A percentile compares a stretch with the other conserved stretches of the same genome.
These are phyloP conservation scores for Mrakia frigida DNA, from an alignment of 768 basidiomycete species.

Conservation along the genomic window DNA sequence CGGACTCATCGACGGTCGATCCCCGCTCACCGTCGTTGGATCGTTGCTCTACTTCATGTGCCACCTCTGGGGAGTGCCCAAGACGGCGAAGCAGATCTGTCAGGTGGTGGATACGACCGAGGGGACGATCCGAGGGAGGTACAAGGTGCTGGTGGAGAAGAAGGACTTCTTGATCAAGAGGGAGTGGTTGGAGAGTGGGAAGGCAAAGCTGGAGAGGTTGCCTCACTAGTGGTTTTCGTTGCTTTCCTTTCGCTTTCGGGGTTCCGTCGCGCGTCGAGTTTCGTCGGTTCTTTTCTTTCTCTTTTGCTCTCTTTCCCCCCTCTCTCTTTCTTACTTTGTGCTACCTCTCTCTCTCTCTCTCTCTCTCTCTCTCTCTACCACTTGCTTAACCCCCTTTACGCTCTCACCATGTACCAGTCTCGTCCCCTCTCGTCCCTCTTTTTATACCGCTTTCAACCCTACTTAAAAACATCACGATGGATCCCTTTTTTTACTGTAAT, in stretches of 20 bases:
- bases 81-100: slow-evolving; percentile 78
- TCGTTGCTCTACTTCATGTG: slow-evolving; percentile 93
- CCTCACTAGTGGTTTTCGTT: slow-evolving; percentile 24
- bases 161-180: slow-evolving; percentile 75
- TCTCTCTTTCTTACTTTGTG: background rate
- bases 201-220: slow-evolving; percentile 37
- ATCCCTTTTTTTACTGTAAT: no score
- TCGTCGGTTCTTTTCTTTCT: background rate
- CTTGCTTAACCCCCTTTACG: no score
- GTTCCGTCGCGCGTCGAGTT: background rate
- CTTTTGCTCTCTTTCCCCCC: background rate
- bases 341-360: no score
- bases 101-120: slow-evolving; percentile 90
- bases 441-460: no score
- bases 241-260: no score
- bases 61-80: slow-evolving; percentile 66
- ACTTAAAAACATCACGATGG: no score
- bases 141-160: slow-evolving; percentile 67
- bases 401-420: no score
- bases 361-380: no score
- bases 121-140: slow-evolving; percentile 79
- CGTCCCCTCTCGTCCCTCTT: no score
- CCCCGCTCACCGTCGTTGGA: slow-evolving; percentile 96
- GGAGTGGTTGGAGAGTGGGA: slow-evolving; percentile 72
- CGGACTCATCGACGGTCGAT: slow-evolving; percentile 87